phyloP scores from a whole-genome alignment of 768 basidiomycete genomes.

The Suillus luteus region DNA sequence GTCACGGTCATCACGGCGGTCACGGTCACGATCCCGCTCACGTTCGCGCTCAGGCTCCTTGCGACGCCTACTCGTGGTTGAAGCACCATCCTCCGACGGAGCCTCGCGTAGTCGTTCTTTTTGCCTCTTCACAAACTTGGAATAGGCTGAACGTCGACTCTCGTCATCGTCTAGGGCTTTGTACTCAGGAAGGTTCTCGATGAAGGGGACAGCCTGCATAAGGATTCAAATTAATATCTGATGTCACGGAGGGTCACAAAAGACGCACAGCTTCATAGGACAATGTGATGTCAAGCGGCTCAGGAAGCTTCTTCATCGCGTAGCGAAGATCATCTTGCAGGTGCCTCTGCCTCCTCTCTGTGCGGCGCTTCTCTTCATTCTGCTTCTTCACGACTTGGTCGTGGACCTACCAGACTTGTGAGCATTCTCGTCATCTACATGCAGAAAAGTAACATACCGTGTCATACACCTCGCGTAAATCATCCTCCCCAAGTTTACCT shows the following conservation, averaged over 20 bases:
- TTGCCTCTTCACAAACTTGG: slow-evolving; percentile 87
- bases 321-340: slow-evolving; percentile 95
- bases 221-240: slow-evolving; percentile 6
- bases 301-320: slow-evolving; percentile 86
- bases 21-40: slow-evolving; percentile 51
- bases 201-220: slow-evolving; percentile 65
- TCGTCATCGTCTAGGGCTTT: slow-evolving; percentile 90
- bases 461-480: slow-evolving; percentile 58
- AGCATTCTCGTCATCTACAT: slow-evolving; percentile 8
- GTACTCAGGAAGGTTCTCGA: slow-evolving; percentile 84
- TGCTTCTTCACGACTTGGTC: slow-evolving; percentile 71
- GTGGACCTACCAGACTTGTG: slow-evolving; percentile 54
- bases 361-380: slow-evolving; percentile 83
- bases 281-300: slow-evolving; percentile 73
- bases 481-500: slow-evolving; percentile 49
- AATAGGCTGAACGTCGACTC: slow-evolving; percentile 74
- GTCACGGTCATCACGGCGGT: slow-evolving; percentile 37
- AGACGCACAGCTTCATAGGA: slow-evolving; percentile 77
- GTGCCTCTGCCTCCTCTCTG: slow-evolving; percentile 83
- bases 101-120: slow-evolving; percentile 83
- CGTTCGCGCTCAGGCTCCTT: slow-evolving; percentile 66
- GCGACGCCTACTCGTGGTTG: slow-evolving; percentile 76
- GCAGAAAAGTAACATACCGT: slow-evolving; percentile 49
- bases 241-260: background rate
- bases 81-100: slow-evolving; percentile 81